Percentiles rank a stretch among this genome's conserved stretches.
Evolutionary conservation across 257 asterid species (phyloP).

Genomic region (Fraxinus anomala): DNA sequence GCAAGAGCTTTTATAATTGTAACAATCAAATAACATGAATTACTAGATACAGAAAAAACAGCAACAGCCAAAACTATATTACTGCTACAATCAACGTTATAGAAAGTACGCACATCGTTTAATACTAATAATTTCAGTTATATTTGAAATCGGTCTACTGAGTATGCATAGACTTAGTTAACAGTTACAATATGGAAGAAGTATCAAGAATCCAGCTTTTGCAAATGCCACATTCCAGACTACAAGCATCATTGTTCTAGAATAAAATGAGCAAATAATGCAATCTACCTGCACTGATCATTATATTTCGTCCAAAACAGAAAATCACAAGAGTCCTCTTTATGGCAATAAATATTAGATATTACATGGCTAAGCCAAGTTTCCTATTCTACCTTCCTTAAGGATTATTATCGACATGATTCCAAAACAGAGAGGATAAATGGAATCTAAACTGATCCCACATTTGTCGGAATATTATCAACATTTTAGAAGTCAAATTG

Average conservation of each 20-base stretch:
- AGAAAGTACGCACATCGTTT: background rate
- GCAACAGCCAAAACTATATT: conserved; percentile 6
- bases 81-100: background rate
- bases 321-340: background rate
- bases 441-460: conserved; percentile 5
- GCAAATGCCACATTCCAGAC: background rate
- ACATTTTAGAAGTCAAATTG: background rate
- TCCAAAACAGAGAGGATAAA: conserved; percentile 5
- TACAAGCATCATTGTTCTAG: background rate
- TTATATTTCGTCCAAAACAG: background rate
- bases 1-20: conserved; percentile 29
- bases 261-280: background rate
- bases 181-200: background rate
- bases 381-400: conserved; percentile 14
- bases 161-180: background rate
- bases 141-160: background rate
- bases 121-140: background rate
- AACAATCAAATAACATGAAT: conserved; percentile 25
- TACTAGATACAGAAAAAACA: conserved; percentile 6
- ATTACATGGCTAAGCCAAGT: background rate
- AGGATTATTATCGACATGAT: background rate
- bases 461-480: background rate
- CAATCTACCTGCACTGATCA: background rate
- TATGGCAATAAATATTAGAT: background rate
- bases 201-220: background rate